Conservation (phyloP, 1,284 basidiomycete species). For the Bjerkandera adusta region DNA sequence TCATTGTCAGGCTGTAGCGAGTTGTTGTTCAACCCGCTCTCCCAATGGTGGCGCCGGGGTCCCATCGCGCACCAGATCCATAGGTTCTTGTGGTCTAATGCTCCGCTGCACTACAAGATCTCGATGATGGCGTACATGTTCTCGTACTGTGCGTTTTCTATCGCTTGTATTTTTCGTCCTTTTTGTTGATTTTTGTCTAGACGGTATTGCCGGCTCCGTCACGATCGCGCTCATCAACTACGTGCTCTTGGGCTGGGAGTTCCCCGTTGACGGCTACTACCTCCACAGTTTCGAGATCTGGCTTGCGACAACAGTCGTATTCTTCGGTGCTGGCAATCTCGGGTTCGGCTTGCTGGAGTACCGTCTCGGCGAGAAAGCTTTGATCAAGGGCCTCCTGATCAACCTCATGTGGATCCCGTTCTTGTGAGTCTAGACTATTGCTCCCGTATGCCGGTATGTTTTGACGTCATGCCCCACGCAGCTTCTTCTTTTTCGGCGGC, state of each 20-base stretch:
- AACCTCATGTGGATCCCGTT: constrained; percentile 50
- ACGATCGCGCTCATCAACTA: constrained; percentile 41
- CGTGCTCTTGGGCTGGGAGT: constrained; percentile 43
- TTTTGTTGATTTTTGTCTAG: constrained; percentile 19
- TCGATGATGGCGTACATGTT: constrained; percentile 45
- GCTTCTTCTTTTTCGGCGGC: constrained; percentile 57
- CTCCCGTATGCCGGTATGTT: constrained; percentile 13
- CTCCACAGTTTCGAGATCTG: constrained; percentile 43
- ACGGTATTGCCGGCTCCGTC: constrained; percentile 38
- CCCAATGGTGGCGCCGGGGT: constrained; percentile 45
- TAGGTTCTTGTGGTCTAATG: constrained; percentile 39
- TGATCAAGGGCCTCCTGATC: constrained; percentile 33
- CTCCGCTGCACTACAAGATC: constrained; percentile 43
- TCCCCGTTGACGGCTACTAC: constrained; percentile 46
- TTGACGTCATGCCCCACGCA: constrained; percentile 24
- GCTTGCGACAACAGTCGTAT: constrained; percentile 51
- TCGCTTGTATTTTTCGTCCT: background rate
- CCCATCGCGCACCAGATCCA: constrained; percentile 49
- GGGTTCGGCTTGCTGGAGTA: constrained; percentile 48
- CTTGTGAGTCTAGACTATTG: constrained; percentile 35
- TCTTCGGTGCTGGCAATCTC: constrained; percentile 47
- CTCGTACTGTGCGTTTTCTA: constrained; percentile 37
- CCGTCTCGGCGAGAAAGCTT: constrained; percentile 39
- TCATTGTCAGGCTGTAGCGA: constrained; percentile 37
- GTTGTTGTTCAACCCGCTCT: constrained; percentile 45